Percentiles rank a stretch among this genome's conserved stretches.
These are phyloP conservation scores for Pseudozyma tsukubaensis DNA, from an alignment of 1,284 basidiomycete genomes.

Conservation along the genomic window DNA sequence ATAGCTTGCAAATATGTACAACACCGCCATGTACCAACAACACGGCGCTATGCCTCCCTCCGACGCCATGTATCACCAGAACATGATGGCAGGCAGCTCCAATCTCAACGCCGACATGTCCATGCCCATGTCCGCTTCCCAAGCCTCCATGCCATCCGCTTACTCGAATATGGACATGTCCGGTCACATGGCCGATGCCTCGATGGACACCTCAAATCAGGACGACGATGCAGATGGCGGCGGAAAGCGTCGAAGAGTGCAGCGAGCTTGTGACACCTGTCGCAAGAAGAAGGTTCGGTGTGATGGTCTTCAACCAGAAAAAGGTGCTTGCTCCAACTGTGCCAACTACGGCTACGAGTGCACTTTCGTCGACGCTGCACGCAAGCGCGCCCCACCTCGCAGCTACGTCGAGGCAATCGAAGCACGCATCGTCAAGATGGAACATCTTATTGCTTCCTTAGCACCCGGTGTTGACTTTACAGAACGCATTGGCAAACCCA, in stretches of 20 bases:
- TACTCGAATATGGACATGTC: slow-evolving; percentile 23
- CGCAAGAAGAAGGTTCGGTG: slow-evolving; percentile 65
- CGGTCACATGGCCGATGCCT: slow-evolving; percentile 18
- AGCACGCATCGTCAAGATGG: slow-evolving; percentile 60
- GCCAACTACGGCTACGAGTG: slow-evolving; percentile 61
- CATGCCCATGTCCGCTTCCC: slow-evolving; percentile 12
- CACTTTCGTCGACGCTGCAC: slow-evolving; percentile 60
- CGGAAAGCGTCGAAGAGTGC: slow-evolving; percentile 57
- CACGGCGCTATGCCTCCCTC: slow-evolving; percentile 13
- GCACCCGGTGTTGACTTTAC: slow-evolving; percentile 62
- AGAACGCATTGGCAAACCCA: slow-evolving; percentile 57
- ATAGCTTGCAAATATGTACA: slow-evolving; percentile 4
- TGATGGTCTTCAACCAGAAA: slow-evolving; percentile 58
- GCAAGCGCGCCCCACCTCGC: slow-evolving; percentile 31
- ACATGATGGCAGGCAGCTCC: slow-evolving; percentile 19
- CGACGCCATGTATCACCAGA: slow-evolving; percentile 24
- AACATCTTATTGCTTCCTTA: slow-evolving; percentile 46
- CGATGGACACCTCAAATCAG: slow-evolving; percentile 20
- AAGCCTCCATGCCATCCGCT: slow-evolving; percentile 1
- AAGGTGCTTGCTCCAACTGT: slow-evolving; percentile 58
- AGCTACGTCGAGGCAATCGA: slow-evolving; percentile 65
- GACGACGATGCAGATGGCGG: slow-evolving; percentile 54
- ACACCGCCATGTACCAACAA: slow-evolving; percentile 20
- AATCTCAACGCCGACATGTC: slow-evolving; percentile 16
- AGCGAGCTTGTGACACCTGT: slow-evolving; percentile 61